Conservation (phyloP, 2,329 filamentous ascomycete genomes). For the Hymenoscyphus infarciens region DNA sequence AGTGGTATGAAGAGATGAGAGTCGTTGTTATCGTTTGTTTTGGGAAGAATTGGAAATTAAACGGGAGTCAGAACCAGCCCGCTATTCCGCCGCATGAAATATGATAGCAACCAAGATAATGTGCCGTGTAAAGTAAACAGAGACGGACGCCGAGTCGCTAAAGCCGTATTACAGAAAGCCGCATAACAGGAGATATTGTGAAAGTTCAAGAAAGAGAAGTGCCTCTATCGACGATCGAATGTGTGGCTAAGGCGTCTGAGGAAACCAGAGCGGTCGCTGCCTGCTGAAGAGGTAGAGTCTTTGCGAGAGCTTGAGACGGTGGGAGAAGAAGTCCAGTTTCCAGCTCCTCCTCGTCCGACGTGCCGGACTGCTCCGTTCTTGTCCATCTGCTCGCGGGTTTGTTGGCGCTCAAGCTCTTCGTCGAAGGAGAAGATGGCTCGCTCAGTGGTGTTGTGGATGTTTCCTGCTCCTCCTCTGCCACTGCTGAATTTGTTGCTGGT, state of each 20-base stretch:
- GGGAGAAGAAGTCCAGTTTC: slow-evolving; percentile 25
- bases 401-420: slow-evolving; percentile 33
- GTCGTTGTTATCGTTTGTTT: slow-evolving; percentile 8
- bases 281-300: slow-evolving; percentile 26
- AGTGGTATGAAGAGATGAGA: slow-evolving; percentile 10
- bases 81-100: slow-evolving; percentile 8
- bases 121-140: slow-evolving; percentile 10
- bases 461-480: slow-evolving; percentile 35
- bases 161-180: slow-evolving; percentile 15
- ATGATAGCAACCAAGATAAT: slow-evolving; percentile 7
- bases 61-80: slow-evolving; percentile 18
- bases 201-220: slow-evolving; percentile 1
- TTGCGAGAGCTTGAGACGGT: slow-evolving; percentile 21
- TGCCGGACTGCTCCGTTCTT: slow-evolving; percentile 28
- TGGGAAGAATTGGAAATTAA: background rate
- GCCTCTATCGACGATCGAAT: slow-evolving; percentile 22
- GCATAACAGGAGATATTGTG: background rate
- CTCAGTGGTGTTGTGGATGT: slow-evolving; percentile 30
- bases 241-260: slow-evolving; percentile 27
- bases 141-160: slow-evolving; percentile 9
- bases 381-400: slow-evolving; percentile 29
- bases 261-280: slow-evolving; percentile 23
- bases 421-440: slow-evolving; percentile 34
- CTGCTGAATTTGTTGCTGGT: slow-evolving; percentile 29
- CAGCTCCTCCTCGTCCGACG: slow-evolving; percentile 34